These are phyloP conservation scores for Parastagonospora avenae DNA, from an alignment of 2,329 filamentous ascomycete species.

Conservation along the genomic window DNA sequence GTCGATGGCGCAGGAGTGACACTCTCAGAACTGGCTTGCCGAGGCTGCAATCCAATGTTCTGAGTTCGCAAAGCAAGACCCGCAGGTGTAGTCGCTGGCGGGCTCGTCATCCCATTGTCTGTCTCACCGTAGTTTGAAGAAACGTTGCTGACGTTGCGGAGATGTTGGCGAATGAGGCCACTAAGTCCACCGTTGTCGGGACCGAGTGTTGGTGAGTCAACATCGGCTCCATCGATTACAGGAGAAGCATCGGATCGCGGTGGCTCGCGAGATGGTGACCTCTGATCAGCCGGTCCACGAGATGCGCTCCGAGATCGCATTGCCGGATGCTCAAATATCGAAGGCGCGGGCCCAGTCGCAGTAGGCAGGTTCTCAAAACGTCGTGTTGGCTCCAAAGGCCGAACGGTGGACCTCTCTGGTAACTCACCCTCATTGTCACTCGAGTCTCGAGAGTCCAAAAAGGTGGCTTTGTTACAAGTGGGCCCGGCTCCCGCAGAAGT, in stretches of 20 bases:
- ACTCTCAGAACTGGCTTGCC: constrained; percentile 38
- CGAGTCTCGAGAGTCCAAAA: constrained; percentile 37
- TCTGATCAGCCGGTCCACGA: constrained; percentile 1
- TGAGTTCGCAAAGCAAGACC: constrained; percentile 44
- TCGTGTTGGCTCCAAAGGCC: constrained; percentile 27
- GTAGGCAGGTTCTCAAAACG: constrained; percentile 43
- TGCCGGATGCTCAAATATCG: constrained; percentile 45
- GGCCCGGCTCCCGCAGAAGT: constrained; percentile 14
- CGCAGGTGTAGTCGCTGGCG: constrained; percentile 40
- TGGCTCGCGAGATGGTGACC: background rate
- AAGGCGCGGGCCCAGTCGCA: constrained; percentile 38
- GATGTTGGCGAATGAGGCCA: constrained; percentile 81
- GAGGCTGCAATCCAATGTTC: constrained; percentile 35
- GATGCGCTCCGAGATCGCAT: constrained; percentile 40
- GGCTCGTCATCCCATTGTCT: constrained; percentile 50
- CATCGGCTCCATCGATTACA: constrained; percentile 29
- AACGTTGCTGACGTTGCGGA: constrained; percentile 78
- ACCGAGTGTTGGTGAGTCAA: constrained; percentile 81
- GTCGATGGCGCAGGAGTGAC: constrained; percentile 53
- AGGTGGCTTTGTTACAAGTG: constrained; percentile 27
- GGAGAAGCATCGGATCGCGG: constrained; percentile 13
- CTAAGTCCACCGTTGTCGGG: constrained; percentile 70
- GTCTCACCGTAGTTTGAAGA: constrained; percentile 72
- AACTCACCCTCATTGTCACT: constrained; percentile 41
- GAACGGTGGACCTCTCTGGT: constrained; percentile 14